A percentile compares a stretch with the other conserved stretches of the same genome.
These are phyloP conservation scores for Trichoderma oligosporum DNA, from an alignment of 2,329 filamentous ascomycete species.

Conservation along the genomic window DNA sequence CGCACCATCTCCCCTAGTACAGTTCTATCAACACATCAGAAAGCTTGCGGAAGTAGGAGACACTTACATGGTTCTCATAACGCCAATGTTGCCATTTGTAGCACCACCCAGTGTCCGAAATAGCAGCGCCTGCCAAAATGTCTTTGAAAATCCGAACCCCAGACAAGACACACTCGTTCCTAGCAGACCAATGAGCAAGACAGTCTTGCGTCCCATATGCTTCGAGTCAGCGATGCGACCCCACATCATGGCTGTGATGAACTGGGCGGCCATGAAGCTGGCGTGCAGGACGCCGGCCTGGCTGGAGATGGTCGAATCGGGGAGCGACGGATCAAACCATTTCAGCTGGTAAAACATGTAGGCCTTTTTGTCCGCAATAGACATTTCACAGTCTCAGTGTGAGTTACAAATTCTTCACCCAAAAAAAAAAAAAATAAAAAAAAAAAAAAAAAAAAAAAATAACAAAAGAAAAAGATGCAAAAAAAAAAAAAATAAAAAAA, in stretches of 20 bases:
- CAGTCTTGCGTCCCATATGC: conserved; percentile 67
- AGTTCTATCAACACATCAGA: neutral
- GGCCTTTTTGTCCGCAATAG: conserved; percentile 42
- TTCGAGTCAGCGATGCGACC: conserved; percentile 64
- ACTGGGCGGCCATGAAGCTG: conserved; percentile 77
- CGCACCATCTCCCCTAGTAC: too few species aligned
- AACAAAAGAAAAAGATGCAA: too few species aligned
- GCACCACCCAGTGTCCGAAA: conserved; percentile 66
- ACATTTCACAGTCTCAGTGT: neutral
- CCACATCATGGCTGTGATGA: conserved; percentile 79
- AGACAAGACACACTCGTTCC: conserved; percentile 51
- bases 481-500: too few species aligned
- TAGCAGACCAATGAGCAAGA: conserved; percentile 70
- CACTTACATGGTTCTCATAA: conserved; percentile 65
- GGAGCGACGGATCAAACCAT: conserved; percentile 59
- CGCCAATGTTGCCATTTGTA: conserved; percentile 70
- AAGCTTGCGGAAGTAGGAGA: neutral
- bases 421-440: too few species aligned
- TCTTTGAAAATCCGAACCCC: conserved; percentile 62
- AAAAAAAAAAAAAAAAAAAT: too few species aligned
- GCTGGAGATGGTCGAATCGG: conserved; percentile 63
- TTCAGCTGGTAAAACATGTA: conserved; percentile 90
- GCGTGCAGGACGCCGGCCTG: conserved; percentile 77
- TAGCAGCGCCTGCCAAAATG: conserved; percentile 67
- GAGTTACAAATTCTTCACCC: neutral